Evolutionary conservation across 495 filamentous ascomycete genomes (phyloP).

Genomic region (Trichocladium antarcticum): DNA sequence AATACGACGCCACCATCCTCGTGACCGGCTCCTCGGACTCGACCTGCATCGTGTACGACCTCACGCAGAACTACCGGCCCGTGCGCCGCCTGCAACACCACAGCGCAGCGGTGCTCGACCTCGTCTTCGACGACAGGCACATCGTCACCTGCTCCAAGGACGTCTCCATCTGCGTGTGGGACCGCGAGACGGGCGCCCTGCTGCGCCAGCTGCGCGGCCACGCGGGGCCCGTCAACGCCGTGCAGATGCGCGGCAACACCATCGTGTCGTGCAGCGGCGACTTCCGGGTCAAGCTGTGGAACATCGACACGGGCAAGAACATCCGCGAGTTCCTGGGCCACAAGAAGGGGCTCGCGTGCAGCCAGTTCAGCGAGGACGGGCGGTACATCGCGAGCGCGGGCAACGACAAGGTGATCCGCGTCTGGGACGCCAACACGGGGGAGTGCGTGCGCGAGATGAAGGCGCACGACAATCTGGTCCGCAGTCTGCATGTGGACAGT

Average conservation of each 20-base stretch:
- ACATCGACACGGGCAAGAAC: slow-evolving; percentile 69
- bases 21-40: slow-evolving; percentile 90
- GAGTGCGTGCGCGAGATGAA: slow-evolving; percentile 64
- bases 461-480: slow-evolving; percentile 72
- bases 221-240: slow-evolving; percentile 84
- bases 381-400: slow-evolving; percentile 83
- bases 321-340: slow-evolving; percentile 81
- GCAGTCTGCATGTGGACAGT: slow-evolving; percentile 78
- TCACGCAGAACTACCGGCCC: slow-evolving; percentile 63
- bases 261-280: slow-evolving; percentile 89
- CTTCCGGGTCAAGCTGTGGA: slow-evolving; percentile 88
- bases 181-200: slow-evolving; percentile 61
- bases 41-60: slow-evolving; percentile 84
- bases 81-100: slow-evolving; percentile 66
- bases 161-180: slow-evolving; percentile 83
- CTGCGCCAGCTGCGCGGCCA: slow-evolving; percentile 72
- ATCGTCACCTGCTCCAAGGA: slow-evolving; percentile 97
- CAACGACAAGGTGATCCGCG: slow-evolving; percentile 85
- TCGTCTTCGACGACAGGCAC: slow-evolving; percentile 80
- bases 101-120: slow-evolving; percentile 78
- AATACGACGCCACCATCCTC: slow-evolving; percentile 84
- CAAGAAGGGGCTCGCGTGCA: slow-evolving; percentile 84
- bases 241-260: slow-evolving; percentile 83
- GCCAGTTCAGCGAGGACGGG: slow-evolving; percentile 88
- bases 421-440: slow-evolving; percentile 86